phyloP scores from a whole-genome alignment of 139 green algal species.

The Ettlia oleoabundans region DNA sequence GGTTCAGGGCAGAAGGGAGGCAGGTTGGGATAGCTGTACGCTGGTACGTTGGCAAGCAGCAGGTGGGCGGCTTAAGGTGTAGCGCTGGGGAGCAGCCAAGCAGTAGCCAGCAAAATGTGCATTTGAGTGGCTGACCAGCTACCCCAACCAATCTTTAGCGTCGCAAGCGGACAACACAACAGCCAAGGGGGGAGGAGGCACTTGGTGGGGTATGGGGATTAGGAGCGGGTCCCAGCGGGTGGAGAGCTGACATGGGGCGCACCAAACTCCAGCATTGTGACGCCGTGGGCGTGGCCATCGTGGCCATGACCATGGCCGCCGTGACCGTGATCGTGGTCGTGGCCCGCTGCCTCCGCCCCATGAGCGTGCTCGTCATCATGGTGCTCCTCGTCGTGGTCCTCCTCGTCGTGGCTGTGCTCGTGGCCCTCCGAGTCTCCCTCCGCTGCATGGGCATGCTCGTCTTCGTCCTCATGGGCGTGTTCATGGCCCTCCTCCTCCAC shows the following conservation, averaged over 20 bases:
- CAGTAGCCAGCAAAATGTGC: too few species aligned
- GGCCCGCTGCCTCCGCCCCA: not conserved
- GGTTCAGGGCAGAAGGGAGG: not conserved
- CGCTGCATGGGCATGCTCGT: not conserved
- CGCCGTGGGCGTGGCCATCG: not conserved
- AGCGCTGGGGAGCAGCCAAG: too few species aligned
- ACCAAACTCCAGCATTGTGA: slow-evolving; percentile 1
- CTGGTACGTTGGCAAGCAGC: too few species aligned
- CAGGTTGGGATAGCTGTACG: too few species aligned
- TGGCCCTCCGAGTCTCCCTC: not conserved
- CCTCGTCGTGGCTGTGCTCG: not conserved
- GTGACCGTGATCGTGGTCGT: not conserved
- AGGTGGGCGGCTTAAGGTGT: too few species aligned
- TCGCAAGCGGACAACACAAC: too few species aligned
- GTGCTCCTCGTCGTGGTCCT: not conserved
- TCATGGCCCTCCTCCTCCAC: not conserved
- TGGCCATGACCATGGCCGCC: not conserved
- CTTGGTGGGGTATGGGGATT: too few species aligned
- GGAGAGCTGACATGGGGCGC: not conserved
- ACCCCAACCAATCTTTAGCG: too few species aligned
- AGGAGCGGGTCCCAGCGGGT: not conserved
- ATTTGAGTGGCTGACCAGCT: too few species aligned
- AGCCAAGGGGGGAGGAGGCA: not conserved
- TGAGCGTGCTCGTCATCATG: not conserved
- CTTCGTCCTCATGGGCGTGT: not conserved